A percentile compares a stretch with the other conserved stretches of the same genome.
Evolutionary conservation across 768 basidiomycete genomes (phyloP).

Genomic region (Naganishia vaughanmartiniae): DNA sequence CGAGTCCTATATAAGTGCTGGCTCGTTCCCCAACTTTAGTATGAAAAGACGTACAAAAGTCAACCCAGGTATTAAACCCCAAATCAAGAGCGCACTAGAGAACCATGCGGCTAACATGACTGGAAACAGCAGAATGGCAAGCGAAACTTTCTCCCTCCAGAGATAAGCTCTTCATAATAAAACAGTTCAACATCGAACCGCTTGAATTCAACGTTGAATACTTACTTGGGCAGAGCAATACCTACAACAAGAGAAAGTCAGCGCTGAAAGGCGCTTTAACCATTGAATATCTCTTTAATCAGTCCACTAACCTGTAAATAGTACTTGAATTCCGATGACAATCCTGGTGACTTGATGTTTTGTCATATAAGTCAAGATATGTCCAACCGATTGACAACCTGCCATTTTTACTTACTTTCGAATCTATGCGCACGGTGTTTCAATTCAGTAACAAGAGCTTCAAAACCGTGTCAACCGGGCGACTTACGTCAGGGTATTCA

Average conservation of each 20-base stretch:
- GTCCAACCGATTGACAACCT: background rate
- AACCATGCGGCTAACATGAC: constrained; percentile 55
- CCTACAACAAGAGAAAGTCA: constrained; percentile 44
- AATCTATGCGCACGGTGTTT: background rate
- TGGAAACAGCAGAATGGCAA: constrained; percentile 51
- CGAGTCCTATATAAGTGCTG: background rate
- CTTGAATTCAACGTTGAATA: background rate
- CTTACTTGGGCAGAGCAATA: constrained; percentile 49
- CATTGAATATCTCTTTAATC: background rate
- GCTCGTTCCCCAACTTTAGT: background rate
- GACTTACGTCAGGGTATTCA: constrained; percentile 39
- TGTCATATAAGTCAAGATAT: background rate
- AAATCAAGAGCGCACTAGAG: constrained; percentile 50
- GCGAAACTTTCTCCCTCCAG: constrained; percentile 46
- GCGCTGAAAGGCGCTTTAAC: background rate
- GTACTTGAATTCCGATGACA: constrained; percentile 27
- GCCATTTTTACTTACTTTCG: background rate
- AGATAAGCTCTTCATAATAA: constrained; percentile 48
- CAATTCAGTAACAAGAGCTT: background rate
- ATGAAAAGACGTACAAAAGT: constrained; percentile 43
- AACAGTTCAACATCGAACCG: background rate
- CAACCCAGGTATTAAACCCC: constrained; percentile 52
- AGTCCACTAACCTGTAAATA: background rate
- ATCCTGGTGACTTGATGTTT: constrained; percentile 38
- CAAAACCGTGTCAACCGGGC: background rate